Conservation (phyloP, 805 yeast species). For the Kurtzmaniella fragi region DNA sequence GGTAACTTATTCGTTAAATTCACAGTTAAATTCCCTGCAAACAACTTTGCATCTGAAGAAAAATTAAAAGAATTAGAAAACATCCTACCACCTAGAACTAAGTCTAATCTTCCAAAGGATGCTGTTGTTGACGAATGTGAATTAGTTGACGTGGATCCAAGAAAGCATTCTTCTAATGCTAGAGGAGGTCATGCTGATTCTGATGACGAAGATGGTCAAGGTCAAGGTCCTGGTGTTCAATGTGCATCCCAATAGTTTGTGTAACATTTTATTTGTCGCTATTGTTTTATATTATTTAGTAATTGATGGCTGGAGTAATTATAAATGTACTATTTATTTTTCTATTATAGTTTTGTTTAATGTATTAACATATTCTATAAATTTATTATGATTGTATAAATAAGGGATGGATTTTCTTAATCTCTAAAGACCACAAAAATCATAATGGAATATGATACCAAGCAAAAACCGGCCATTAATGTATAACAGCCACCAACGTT, state of each 20-base stretch:
- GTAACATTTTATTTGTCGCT: slow-evolving; percentile 3
- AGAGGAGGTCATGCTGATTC: slow-evolving; percentile 42
- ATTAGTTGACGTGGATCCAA: slow-evolving; percentile 61
- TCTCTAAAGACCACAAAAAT: slow-evolving; percentile 5
- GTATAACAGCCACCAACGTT: slow-evolving; percentile 76
- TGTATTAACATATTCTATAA: not conserved
- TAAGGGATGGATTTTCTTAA: no score
- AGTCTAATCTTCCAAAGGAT: slow-evolving; percentile 57
- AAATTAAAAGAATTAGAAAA: slow-evolving; percentile 67
- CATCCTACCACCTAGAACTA: slow-evolving; percentile 74
- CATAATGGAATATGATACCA: slow-evolving; percentile 9
- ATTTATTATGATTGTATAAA: slow-evolving; percentile 6
- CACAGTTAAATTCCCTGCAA: slow-evolving; percentile 80
- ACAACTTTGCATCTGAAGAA: slow-evolving; percentile 70
- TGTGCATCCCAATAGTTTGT: slow-evolving; percentile 80
- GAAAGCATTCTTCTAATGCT: slow-evolving; percentile 45
- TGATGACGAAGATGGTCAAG: slow-evolving; percentile 44
- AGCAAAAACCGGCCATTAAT: slow-evolving; percentile 50
- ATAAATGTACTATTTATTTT: not conserved
- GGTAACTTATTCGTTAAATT: slow-evolving; percentile 88
- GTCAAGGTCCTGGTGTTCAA: slow-evolving; percentile 73
- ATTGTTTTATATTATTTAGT: not conserved
- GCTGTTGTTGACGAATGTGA: slow-evolving; percentile 80
- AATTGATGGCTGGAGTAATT: not conserved
- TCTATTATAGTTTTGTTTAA: not conserved